Evolutionary conservation across 164 flowering plant species (phyloP).

Genomic region (Macadamia integrifolia): DNA sequence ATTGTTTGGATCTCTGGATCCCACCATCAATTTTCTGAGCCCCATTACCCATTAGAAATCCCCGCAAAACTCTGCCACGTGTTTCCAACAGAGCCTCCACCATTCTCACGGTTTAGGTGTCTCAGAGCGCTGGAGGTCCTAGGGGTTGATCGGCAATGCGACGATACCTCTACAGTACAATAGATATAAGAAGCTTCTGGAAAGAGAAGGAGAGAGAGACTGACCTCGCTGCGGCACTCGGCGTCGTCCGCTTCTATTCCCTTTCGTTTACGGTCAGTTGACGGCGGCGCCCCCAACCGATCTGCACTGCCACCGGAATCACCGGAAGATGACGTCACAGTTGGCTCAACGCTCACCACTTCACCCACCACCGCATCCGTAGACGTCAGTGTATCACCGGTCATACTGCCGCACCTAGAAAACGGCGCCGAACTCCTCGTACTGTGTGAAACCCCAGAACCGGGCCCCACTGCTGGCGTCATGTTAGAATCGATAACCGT

Average conservation of each 20-base stretch:
- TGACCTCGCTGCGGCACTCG: slow-evolving; percentile 65
- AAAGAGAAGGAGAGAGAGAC: background rate
- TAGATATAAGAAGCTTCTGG: background rate
- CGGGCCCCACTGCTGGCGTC: slow-evolving; percentile 26
- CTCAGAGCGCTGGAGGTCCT: too few species aligned
- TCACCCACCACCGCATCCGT: slow-evolving; percentile 13
- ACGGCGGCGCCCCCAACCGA: slow-evolving; percentile 18
- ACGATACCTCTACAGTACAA: background rate
- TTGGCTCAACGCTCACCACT: slow-evolving; percentile 23
- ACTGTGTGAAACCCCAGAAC: slow-evolving; percentile 24
- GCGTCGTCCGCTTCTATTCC: slow-evolving; percentile 43
- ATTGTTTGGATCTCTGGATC: too few species aligned
- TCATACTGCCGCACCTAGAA: slow-evolving; percentile 17
- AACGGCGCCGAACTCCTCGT: slow-evolving; percentile 8
- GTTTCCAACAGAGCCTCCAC: too few species aligned
- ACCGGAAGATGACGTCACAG: slow-evolving; percentile 55
- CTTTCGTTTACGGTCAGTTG: slow-evolving; percentile 56
- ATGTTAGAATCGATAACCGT: slow-evolving; percentile 55
- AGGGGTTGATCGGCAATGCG: too few species aligned
- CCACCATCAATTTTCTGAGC: too few species aligned
- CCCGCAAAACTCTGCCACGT: too few species aligned
- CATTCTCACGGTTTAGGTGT: too few species aligned
- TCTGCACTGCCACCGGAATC: slow-evolving; percentile 31
- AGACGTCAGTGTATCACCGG: slow-evolving; percentile 10
- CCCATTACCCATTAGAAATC: too few species aligned